A percentile compares a stretch with the other conserved stretches of the same genome.
phyloP scores from a whole-genome alignment of 306 rosid species.

The Quercus wislizeni region DNA sequence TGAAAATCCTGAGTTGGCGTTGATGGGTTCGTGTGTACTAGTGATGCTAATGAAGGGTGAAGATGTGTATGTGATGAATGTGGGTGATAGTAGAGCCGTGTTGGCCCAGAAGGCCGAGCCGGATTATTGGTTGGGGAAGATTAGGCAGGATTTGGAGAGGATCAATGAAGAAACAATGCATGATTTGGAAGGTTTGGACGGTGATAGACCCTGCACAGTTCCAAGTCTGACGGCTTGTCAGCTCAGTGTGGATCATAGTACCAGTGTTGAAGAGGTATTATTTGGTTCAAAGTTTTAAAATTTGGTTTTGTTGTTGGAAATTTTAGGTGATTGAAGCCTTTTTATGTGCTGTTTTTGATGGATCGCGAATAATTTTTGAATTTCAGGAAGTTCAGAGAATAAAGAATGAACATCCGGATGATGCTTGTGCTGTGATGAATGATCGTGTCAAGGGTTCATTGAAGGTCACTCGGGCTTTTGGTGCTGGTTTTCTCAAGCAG shows the following conservation, averaged over 20 bases:
- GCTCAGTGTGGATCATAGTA: conserved; percentile 89
- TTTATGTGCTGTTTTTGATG: conserved; percentile 18
- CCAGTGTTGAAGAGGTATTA: conserved; percentile 67
- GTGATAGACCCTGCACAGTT: conserved; percentile 42
- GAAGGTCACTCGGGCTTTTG: conserved; percentile 95
- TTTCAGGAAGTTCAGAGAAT: conserved; percentile 86
- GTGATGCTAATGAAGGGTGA: conserved; percentile 97
- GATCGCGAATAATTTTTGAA: conserved; percentile 2
- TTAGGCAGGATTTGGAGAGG: conserved; percentile 85
- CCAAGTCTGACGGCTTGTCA: conserved; percentile 68
- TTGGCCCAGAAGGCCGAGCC: conserved; percentile 89
- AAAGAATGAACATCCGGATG: conserved; percentile 76
- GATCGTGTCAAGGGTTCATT: conserved; percentile 96
- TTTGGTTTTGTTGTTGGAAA: neutral
- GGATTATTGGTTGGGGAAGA: conserved; percentile 89
- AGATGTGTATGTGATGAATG: conserved; percentile 91
- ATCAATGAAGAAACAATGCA: conserved; percentile 87
- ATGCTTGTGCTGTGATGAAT: conserved; percentile 70
- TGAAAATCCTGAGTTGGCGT: conserved; percentile 90
- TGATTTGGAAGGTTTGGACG: conserved; percentile 80
- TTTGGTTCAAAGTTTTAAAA: neutral
- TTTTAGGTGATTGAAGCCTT: conserved; percentile 3
- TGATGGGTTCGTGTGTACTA: conserved; percentile 99
- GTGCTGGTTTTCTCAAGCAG: conserved; percentile 99
- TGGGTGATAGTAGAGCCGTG: conserved; percentile 91